These are phyloP conservation scores for Sporothrix protearum DNA, from an alignment of 2,329 filamentous ascomycete genomes.

Conservation along the genomic window DNA sequence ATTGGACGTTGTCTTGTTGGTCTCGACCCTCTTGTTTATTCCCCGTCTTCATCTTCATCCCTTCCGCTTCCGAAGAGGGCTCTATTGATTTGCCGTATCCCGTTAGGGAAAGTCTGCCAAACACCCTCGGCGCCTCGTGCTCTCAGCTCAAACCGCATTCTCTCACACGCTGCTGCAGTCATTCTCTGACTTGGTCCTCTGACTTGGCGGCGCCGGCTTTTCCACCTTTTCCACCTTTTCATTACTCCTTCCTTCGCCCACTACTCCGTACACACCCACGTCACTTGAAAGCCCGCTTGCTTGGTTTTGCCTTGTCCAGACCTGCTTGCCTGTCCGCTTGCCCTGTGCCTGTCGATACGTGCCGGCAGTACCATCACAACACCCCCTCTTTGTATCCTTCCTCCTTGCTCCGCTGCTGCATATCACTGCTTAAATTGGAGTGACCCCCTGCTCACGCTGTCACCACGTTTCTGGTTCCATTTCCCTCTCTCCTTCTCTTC, in stretches of 20 bases:
- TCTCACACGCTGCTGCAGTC: not conserved
- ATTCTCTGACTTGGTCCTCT: conserved; percentile 6
- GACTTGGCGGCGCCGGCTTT: conserved; percentile 6
- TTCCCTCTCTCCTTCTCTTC: not conserved
- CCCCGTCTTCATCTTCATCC: not conserved
- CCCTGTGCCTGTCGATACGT: not conserved
- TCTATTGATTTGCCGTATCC: not conserved
- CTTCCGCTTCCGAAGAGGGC: not conserved
- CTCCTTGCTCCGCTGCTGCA: conserved; percentile 15
- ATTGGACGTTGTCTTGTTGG: not conserved
- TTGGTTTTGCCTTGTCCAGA: conserved; percentile 7
- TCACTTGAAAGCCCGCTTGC: not conserved
- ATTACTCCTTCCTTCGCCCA: conserved; percentile 1
- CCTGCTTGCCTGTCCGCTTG: not conserved
- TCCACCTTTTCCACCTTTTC: not conserved
- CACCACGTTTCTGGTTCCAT: conserved; percentile 9
- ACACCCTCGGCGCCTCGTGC: not conserved
- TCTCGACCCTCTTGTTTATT: not conserved
- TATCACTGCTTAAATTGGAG: conserved; percentile 22
- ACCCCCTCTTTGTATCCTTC: conserved; percentile 11
- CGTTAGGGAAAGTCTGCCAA: conserved; percentile 6
- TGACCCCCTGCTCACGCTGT: conserved; percentile 14
- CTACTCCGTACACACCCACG: not conserved
- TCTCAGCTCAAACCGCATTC: conserved; percentile 5
- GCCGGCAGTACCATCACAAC: not conserved